Percentiles rank a stretch among this genome's conserved stretches.
Evolutionary conservation across 495 filamentous ascomycete genomes (phyloP).

Genomic region (Xanthoparmelia taractica): DNA sequence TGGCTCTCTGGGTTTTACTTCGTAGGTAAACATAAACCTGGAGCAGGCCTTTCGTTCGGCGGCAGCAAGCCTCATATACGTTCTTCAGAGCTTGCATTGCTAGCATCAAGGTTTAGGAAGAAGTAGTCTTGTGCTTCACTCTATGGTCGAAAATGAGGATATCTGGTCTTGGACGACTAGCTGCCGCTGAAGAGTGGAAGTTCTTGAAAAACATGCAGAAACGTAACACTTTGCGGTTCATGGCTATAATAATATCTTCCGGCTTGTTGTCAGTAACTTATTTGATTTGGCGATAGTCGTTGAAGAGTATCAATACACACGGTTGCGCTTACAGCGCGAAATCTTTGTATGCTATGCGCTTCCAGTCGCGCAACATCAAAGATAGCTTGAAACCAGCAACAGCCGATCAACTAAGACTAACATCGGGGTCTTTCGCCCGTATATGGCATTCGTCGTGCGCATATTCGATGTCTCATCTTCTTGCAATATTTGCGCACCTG

Average conservation of each 20-base stretch:
- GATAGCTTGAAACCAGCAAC: background rate
- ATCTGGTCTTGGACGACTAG: background rate
- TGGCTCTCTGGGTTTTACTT: slow-evolving; percentile 4
- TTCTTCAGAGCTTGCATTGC: background rate
- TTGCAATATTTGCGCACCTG: background rate
- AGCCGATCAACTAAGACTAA: background rate
- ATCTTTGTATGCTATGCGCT: background rate
- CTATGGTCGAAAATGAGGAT: background rate
- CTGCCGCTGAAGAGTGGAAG: background rate
- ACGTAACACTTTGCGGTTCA: background rate
- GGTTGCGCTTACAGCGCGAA: background rate
- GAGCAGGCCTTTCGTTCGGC: background rate
- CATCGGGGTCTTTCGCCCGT: background rate
- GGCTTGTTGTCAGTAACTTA: background rate
- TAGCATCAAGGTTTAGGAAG: background rate
- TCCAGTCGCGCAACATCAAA: background rate
- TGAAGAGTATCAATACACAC: background rate
- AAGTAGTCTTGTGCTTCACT: background rate
- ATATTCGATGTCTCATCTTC: background rate
- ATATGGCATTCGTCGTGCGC: background rate
- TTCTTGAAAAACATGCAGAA: background rate
- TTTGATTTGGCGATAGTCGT: background rate
- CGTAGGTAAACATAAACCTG: background rate
- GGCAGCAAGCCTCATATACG: background rate
- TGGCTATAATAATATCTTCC: background rate